Conservation (phyloP, 139 green algal species). For the Axilococcus clingmanii region DNA sequence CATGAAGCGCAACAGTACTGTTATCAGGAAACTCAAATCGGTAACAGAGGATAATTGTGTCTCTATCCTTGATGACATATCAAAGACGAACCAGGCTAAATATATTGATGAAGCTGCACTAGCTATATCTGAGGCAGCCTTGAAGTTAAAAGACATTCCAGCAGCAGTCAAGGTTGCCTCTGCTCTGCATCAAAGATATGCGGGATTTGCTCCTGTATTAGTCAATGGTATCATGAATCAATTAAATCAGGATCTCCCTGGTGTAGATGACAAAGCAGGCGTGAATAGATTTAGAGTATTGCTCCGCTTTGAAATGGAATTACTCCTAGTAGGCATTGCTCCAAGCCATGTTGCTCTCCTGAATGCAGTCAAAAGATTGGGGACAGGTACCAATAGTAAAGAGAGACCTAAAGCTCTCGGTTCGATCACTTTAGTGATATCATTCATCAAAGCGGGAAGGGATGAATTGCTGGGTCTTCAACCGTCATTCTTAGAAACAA, state of each 20-base stretch:
- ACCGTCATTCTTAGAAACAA: slow-evolving; percentile 6
- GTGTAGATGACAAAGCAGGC: slow-evolving; percentile 39
- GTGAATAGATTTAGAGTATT: slow-evolving; percentile 37
- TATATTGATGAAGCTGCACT: slow-evolving; percentile 87
- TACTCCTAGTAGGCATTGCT: slow-evolving; percentile 63
- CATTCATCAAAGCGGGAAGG: slow-evolving; percentile 51
- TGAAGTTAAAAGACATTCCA: slow-evolving; percentile 66
- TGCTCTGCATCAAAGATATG: slow-evolving; percentile 75
- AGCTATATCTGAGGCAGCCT: slow-evolving; percentile 72
- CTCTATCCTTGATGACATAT: slow-evolving; percentile 59
- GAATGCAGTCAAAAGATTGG: slow-evolving; percentile 39
- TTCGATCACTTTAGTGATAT: slow-evolving; percentile 54
- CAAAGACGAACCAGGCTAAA: slow-evolving; percentile 74
- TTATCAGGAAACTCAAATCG: slow-evolving; percentile 74
- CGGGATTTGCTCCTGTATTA: slow-evolving; percentile 52
- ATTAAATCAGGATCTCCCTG: neutral
- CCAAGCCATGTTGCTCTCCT: slow-evolving; percentile 38
- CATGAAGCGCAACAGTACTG: slow-evolving; percentile 84
- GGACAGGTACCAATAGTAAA: slow-evolving; percentile 19
- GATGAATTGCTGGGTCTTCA: slow-evolving; percentile 54
- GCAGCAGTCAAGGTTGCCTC: slow-evolving; percentile 72
- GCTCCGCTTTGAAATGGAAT: slow-evolving; percentile 78
- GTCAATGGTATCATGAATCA: slow-evolving; percentile 20
- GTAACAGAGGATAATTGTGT: slow-evolving; percentile 55
- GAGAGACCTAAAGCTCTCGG: slow-evolving; percentile 42